Evolutionary conservation across 805 yeast species (phyloP), one percentile per base, ranked within the genome.

Genomic region (Cyberlindnera japonica): DNA sequence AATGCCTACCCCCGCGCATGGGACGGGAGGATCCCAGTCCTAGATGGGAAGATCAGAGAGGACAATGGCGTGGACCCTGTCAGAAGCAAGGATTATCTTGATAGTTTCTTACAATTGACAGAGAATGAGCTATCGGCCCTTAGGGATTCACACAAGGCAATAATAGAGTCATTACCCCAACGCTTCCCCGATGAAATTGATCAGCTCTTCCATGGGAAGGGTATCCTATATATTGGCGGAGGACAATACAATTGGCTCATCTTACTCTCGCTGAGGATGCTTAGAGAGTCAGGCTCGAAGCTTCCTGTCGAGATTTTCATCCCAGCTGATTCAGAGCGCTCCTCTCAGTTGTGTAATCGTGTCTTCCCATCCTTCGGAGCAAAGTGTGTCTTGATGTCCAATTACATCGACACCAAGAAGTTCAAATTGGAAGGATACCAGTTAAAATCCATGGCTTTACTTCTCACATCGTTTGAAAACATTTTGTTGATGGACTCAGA

Each of bases 251-350:
- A 84, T 35, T 75, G 85, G 75, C 60, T 82, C 18, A 67, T 83
- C 1, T 59, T 79, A 19, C 55, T 79, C 6, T 70, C 82, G 10
- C 63, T 83, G 9, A 64, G 66, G 46, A 61, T 68, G 34, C 50
- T 88, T 37, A 67, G 95, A 53, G 75, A 78, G 27, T 65, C 73
- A 8, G 88, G 91, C 4, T 77, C 84, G 3, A 70, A 68, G 11
- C 61, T 83, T 26, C 96, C 96, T 0, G 78, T 89, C 16, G 96
- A 89, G 66, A 83, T 89, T 9, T 72, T 86, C 48, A 77, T 89
- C 48, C 95, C 95, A 6, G 71, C 75, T 28, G 65, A 71, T 17
- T 73, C 72, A 23, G 93, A 84, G 54, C 83, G 77, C 53, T 93
- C 86, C 53, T 71, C 76, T 26, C 83, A 80, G 41, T 69, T 80